phyloP scores from a whole-genome alignment of 106 monocot species.

The Dioscorea alata region DNA sequence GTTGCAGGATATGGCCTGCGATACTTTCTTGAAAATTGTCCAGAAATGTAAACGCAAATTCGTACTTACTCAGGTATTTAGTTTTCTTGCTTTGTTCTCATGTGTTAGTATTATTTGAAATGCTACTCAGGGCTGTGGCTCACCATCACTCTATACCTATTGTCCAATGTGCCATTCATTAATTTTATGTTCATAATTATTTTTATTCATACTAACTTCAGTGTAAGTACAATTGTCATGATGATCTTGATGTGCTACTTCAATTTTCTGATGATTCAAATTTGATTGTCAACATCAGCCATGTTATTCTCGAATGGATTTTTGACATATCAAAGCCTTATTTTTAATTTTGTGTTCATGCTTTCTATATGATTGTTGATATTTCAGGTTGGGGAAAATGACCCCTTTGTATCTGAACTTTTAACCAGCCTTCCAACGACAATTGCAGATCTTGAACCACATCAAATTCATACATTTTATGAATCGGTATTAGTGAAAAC shows the following conservation, averaged over 20 bases:
- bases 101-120: not conserved
- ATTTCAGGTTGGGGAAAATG: conserved; percentile 84
- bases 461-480: conserved; percentile 92
- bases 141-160: no score
- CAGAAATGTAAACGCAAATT: conserved; percentile 99
- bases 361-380: not conserved
- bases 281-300: no score
- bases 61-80: conserved; percentile 67
- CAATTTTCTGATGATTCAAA: no score
- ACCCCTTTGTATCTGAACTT: conserved; percentile 95
- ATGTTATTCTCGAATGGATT: no score
- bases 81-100: not conserved
- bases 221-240: no score
- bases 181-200: no score
- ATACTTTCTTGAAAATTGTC: conserved; percentile 96
- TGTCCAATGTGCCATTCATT: no score
- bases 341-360: not conserved
- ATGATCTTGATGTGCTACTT: no score
- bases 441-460: conserved; percentile 87
- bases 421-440: conserved; percentile 54
- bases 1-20: conserved; percentile 95
- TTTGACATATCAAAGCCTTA: not conserved
- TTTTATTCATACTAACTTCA: no score
- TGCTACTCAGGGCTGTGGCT: no score
- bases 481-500: not conserved